Conservation (phyloP, 2,329 filamentous ascomycete genomes). For the Aschersonia sp. region DNA sequence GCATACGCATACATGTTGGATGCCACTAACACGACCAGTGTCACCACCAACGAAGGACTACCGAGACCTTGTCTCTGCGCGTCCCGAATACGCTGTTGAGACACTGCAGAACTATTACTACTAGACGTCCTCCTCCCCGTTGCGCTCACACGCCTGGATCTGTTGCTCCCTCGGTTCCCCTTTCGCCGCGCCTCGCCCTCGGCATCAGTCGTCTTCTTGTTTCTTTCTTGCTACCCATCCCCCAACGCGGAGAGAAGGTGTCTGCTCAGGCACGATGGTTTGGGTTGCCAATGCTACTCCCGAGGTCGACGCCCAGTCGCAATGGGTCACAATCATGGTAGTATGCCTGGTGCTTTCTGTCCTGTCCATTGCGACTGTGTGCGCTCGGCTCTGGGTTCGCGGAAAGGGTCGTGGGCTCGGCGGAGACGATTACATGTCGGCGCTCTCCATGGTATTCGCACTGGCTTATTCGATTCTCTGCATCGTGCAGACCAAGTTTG, state of each 20-base stretch:
- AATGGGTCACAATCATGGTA: conserved; percentile 32
- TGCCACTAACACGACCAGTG: too few species aligned
- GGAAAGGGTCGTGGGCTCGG: conserved; percentile 26
- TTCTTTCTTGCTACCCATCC: too few species aligned
- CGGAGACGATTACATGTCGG: conserved; percentile 29
- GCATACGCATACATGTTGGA: not conserved
- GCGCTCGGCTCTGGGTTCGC: conserved; percentile 26
- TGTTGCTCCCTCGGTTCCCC: too few species aligned
- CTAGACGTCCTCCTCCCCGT: too few species aligned
- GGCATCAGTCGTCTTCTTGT: too few species aligned
- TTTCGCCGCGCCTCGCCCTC: too few species aligned
- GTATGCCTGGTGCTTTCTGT: conserved; percentile 29
- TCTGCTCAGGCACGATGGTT: conserved; percentile 18
- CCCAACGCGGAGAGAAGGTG: too few species aligned
- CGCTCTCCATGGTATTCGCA: conserved; percentile 27
- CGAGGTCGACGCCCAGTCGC: conserved; percentile 28
- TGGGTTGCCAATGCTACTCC: conserved; percentile 35
- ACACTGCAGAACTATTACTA: too few species aligned
- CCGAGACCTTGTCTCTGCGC: too few species aligned
- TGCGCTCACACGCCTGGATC: too few species aligned
- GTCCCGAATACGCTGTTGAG: too few species aligned
- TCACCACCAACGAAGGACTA: too few species aligned
- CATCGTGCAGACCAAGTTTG: conserved; percentile 37
- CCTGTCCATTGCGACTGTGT: conserved; percentile 26
- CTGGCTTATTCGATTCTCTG: conserved; percentile 33